These are phyloP conservation scores for Xylaria arbuscula DNA, from an alignment of 2,329 filamentous ascomycete species.

Conservation along the genomic window DNA sequence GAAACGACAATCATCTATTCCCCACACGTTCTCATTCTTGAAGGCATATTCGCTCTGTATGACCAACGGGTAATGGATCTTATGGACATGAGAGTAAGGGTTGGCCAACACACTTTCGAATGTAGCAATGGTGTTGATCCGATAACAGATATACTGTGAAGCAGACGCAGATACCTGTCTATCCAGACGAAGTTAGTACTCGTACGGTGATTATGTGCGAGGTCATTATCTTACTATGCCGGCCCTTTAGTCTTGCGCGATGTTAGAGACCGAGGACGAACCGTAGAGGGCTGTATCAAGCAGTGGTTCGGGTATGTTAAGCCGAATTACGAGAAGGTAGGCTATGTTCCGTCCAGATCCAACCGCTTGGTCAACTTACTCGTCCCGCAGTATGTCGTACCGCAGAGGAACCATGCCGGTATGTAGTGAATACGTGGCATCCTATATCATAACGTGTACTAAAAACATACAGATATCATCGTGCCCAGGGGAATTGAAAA, in stretches of 20 bases:
- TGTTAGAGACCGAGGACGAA: constrained; percentile 86
- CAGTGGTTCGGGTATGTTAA: constrained; percentile 98
- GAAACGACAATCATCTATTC: constrained; percentile 93
- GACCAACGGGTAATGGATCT: constrained; percentile 86
- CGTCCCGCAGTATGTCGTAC: constrained; percentile 78
- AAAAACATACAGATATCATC: constrained; percentile 75
- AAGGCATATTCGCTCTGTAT: constrained; percentile 95
- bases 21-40: constrained; percentile 92
- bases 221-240: constrained; percentile 21
- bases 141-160: constrained; percentile 86
- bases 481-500: constrained; percentile 96
- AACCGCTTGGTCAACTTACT: constrained; percentile 34
- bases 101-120: constrained; percentile 4
- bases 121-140: constrained; percentile 31
- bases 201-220: not conserved
- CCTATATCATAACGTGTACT: constrained; percentile 33
- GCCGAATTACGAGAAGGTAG: constrained; percentile 87
- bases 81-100: constrained; percentile 83
- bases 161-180: constrained; percentile 95
- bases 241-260: constrained; percentile 77
- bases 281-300: constrained; percentile 95
- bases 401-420: constrained; percentile 87
- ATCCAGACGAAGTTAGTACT: constrained; percentile 80
- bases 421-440: constrained; percentile 44
- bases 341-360: constrained; percentile 3